Evolutionary conservation across 495 filamentous ascomycete genomes (phyloP).

Genomic region (Usnea hakonensis): DNA sequence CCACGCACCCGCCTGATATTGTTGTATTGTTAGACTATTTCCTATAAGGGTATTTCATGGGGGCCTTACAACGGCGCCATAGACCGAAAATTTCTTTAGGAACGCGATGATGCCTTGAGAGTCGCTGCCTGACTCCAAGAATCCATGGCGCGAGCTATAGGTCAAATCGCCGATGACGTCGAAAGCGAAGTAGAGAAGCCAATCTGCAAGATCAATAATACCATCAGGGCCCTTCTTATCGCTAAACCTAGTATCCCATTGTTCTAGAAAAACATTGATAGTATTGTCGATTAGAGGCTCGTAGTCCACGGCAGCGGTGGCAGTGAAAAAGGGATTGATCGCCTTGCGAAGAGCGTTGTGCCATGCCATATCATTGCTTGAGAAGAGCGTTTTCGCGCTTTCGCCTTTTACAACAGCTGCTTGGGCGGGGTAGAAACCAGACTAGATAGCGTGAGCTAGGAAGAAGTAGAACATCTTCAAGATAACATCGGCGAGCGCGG

Average conservation of each 20-base stretch:
- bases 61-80: slow-evolving; percentile 37
- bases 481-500: not conserved
- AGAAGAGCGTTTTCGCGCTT: slow-evolving; percentile 64
- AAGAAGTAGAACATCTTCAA: slow-evolving; percentile 1
- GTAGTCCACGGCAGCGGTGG: slow-evolving; percentile 62
- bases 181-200: slow-evolving; percentile 76
- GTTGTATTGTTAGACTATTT: not conserved
- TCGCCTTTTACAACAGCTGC: slow-evolving; percentile 56
- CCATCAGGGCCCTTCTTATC: slow-evolving; percentile 31
- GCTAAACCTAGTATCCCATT: slow-evolving; percentile 55
- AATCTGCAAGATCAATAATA: slow-evolving; percentile 57
- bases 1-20: slow-evolving; percentile 39
- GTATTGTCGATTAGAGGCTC: slow-evolving; percentile 68
- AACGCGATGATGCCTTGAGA: slow-evolving; percentile 46
- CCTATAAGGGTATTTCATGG: not conserved
- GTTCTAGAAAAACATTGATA: slow-evolving; percentile 53
- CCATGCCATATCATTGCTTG: slow-evolving; percentile 65
- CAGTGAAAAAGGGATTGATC: slow-evolving; percentile 66
- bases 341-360: slow-evolving; percentile 63
- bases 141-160: slow-evolving; percentile 56
- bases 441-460: slow-evolving; percentile 34
- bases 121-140: slow-evolving; percentile 50
- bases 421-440: slow-evolving; percentile 65
- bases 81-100: slow-evolving; percentile 38
- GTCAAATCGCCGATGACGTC: slow-evolving; percentile 66